phyloP scores from a whole-genome alignment of 371 early-diverging fungal species.

The Circinella umbellata region DNA sequence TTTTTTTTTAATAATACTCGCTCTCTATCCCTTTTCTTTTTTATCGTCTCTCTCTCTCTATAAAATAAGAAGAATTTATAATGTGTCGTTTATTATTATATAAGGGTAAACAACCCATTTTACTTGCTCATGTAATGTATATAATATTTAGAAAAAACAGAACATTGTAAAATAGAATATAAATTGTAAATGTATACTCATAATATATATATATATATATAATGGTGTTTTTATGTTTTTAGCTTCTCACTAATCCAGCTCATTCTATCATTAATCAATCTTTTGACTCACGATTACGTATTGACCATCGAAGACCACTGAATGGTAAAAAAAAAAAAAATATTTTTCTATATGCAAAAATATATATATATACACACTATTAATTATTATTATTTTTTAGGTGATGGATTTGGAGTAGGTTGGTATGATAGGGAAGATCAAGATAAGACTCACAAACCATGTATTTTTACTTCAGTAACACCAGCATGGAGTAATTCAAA shows the following conservation, averaged over 20 bases:
- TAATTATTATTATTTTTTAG: conserved; percentile 33
- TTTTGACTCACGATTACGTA: conserved; percentile 71
- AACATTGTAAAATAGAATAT: neutral
- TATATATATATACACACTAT: conserved; percentile 1
- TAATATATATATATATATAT: too few species aligned
- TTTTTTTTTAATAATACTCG: too few species aligned
- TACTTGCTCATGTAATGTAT: conserved; percentile 67
- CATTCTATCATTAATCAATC: conserved; percentile 88
- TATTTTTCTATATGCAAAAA: neutral
- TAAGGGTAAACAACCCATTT: conserved; percentile 77
- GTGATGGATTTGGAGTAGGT: conserved; percentile 88
- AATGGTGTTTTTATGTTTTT: neutral
- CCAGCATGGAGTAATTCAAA: conserved; percentile 91
- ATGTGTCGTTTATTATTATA: conserved; percentile 82
- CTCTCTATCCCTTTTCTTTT: neutral
- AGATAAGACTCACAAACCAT: conserved; percentile 59
- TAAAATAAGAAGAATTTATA: neutral
- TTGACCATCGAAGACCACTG: conserved; percentile 68
- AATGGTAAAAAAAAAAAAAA: conserved; percentile 61
- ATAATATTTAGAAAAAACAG: neutral
- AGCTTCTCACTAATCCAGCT: conserved; percentile 75
- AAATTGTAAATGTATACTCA: neutral
- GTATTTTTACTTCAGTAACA: conserved; percentile 86
- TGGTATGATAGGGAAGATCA: conserved; percentile 72
- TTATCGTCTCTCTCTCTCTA: neutral